Evolutionary conservation across 2,329 filamentous ascomycete species (phyloP).

Genomic region (Xylaria hypoxylon): DNA sequence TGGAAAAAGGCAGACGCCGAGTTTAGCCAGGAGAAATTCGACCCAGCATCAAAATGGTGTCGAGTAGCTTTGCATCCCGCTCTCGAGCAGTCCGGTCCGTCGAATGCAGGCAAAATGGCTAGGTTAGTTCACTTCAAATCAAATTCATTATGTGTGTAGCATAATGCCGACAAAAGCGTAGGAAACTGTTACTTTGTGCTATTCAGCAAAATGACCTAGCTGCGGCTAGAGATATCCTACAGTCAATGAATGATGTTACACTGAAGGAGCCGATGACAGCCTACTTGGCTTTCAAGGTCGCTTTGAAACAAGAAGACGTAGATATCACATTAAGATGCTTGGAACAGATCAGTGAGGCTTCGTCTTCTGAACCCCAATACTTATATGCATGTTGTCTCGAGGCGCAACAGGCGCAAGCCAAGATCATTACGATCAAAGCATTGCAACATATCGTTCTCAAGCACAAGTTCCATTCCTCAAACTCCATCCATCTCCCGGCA

Average conservation of each 20-base stretch:
- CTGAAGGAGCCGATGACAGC: slow-evolving; percentile 73
- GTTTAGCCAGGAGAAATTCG: slow-evolving; percentile 64
- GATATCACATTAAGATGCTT: slow-evolving; percentile 74
- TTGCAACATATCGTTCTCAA: slow-evolving; percentile 71
- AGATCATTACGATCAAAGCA: slow-evolving; percentile 67
- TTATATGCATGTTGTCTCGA: slow-evolving; percentile 86
- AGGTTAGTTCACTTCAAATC: slow-evolving; percentile 59
- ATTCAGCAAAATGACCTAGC: slow-evolving; percentile 68
- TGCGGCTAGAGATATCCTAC: slow-evolving; percentile 66
- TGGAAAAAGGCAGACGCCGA: slow-evolving; percentile 81
- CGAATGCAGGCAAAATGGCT: slow-evolving; percentile 75
- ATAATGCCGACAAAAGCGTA: slow-evolving; percentile 51
- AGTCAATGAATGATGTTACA: slow-evolving; percentile 67
- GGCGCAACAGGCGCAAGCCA: slow-evolving; percentile 74
- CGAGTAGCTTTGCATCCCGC: slow-evolving; percentile 72
- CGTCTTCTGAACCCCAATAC: slow-evolving; percentile 68
- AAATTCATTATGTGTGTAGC: background rate
- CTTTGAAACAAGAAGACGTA: slow-evolving; percentile 68
- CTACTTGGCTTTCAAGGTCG: slow-evolving; percentile 81
- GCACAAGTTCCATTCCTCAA: slow-evolving; percentile 60
- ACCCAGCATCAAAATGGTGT: slow-evolving; percentile 76
- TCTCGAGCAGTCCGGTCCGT: slow-evolving; percentile 73
- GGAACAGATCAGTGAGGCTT: slow-evolving; percentile 65
- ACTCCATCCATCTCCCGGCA: slow-evolving; percentile 69
- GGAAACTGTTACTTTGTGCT: slow-evolving; percentile 79